Evolutionary conservation across 371 early-diverging fungal species (phyloP).

Genomic region (Apophysomyces trapeziformis): DNA sequence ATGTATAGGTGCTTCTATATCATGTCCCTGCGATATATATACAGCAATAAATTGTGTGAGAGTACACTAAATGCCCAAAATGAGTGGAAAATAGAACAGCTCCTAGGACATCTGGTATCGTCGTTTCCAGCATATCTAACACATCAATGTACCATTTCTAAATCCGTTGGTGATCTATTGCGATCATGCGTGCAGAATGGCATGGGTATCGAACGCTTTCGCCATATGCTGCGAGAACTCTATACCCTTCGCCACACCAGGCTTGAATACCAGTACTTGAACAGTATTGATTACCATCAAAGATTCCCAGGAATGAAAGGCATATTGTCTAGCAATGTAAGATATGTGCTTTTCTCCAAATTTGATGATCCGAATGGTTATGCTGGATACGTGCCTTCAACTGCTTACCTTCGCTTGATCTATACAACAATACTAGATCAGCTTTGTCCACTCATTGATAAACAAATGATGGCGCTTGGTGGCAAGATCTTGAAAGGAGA

Average conservation of each 20-base stretch:
- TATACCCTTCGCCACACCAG: conserved; percentile 10
- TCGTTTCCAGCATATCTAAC: conserved; percentile 4
- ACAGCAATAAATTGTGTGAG: too few relatives aligned
- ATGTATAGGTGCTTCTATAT: too few relatives aligned
- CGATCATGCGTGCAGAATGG: conserved; percentile 19
- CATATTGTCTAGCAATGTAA: too few relatives aligned
- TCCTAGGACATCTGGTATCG: conserved; percentile 14
- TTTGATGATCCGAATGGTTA: conserved; percentile 15
- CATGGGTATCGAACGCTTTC: conserved; percentile 17
- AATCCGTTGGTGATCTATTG: conserved; percentile 17
- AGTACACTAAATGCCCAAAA: too few relatives aligned
- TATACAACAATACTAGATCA: conserved; percentile 10
- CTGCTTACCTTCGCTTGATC: conserved; percentile 2
- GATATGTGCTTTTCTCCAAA: conserved; percentile 1
- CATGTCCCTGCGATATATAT: too few relatives aligned
- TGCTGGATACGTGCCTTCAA: conserved; percentile 13
- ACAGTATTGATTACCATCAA: not conserved
- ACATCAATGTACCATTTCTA: conserved; percentile 24
- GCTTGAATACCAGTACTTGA: conserved; percentile 12
- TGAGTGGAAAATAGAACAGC: too few relatives aligned
- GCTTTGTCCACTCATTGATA: conserved; percentile 5
- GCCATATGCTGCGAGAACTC: conserved; percentile 19
- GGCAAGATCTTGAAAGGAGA: not conserved
- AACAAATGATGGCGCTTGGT: not conserved
- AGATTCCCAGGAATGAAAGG: too few relatives aligned